These are phyloP conservation scores for Rutstroemia sydowiana DNA, from an alignment of 2,329 filamentous ascomycete species.

Conservation along the genomic window DNA sequence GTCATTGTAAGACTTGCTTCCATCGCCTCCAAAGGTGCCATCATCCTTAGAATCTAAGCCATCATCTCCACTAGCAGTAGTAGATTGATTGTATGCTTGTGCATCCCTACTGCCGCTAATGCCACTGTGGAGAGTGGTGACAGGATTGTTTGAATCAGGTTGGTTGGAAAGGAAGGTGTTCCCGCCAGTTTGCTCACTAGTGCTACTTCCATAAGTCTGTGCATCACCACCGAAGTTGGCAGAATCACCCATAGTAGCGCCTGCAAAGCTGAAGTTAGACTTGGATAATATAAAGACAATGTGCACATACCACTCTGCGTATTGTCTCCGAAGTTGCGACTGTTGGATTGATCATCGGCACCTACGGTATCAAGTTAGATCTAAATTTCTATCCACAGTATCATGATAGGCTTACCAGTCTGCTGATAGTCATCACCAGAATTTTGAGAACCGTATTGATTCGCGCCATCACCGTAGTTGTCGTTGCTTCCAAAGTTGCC, in stretches of 20 bases:
- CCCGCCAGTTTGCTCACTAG: neutral
- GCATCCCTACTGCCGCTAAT: neutral
- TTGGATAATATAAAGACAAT: too few species aligned
- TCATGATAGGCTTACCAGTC: too few species aligned
- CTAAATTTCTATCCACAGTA: too few species aligned
- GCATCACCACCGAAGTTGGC: too few species aligned
- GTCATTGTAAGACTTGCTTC: neutral
- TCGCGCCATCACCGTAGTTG: too few species aligned
- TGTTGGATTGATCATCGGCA: conserved; percentile 1
- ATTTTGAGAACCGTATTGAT: too few species aligned
- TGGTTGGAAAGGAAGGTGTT: neutral
- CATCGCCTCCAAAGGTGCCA: neutral
- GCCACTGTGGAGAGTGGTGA: neutral
- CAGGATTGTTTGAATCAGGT: neutral
- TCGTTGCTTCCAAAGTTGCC: too few species aligned
- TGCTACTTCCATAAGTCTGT: neutral
- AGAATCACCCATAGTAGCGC: too few species aligned
- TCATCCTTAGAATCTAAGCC: neutral
- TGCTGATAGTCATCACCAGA: too few species aligned
- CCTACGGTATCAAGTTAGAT: too few species aligned
- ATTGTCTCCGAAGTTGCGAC: neutral
- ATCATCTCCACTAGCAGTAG: neutral
- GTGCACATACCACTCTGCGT: neutral
- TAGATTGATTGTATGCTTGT: neutral
- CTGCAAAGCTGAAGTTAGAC: too few species aligned